A percentile compares a stretch with the other conserved stretches of the same genome.
Conservation (phyloP, 2,329 filamentous ascomycete genomes). For the Penicillium sp. region DNA sequence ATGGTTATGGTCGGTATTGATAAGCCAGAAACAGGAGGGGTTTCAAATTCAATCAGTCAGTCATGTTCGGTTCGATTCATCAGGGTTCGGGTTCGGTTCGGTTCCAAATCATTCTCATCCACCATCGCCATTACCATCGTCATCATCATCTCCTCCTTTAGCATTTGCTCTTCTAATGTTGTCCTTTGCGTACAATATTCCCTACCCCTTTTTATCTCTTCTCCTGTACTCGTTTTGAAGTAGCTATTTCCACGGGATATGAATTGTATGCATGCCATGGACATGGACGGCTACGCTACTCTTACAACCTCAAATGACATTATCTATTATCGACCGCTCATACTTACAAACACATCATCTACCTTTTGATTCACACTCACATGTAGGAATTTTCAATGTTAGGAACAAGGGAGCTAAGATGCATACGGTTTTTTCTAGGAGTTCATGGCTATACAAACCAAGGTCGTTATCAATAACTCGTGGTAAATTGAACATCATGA, state of each 20-base stretch:
- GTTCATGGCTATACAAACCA: neutral
- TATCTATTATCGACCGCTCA: neutral
- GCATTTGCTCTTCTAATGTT: conserved; percentile 27
- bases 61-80: conserved; percentile 16
- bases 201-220: conserved; percentile 17
- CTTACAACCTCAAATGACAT: neutral
- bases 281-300: neutral
- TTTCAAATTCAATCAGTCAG: neutral
- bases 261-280: neutral
- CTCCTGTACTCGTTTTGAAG: conserved; percentile 22
- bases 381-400: neutral
- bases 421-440: neutral
- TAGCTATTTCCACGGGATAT: conserved; percentile 18
- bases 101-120: conserved; percentile 12
- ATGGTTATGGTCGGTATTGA: conserved; percentile 15
- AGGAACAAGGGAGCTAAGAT: neutral
- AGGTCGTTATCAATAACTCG: too few species aligned
- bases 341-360: neutral
- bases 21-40: conserved; percentile 18
- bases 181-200: conserved; percentile 25
- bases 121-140: neutral
- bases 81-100: conserved; percentile 26
- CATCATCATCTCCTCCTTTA: conserved; percentile 6
- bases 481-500: neutral
- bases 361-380: neutral